Percentiles rank a stretch among this genome's conserved stretches.
Evolutionary conservation across 345 rosid species (phyloP).

Genomic region (Salix exigua): DNA sequence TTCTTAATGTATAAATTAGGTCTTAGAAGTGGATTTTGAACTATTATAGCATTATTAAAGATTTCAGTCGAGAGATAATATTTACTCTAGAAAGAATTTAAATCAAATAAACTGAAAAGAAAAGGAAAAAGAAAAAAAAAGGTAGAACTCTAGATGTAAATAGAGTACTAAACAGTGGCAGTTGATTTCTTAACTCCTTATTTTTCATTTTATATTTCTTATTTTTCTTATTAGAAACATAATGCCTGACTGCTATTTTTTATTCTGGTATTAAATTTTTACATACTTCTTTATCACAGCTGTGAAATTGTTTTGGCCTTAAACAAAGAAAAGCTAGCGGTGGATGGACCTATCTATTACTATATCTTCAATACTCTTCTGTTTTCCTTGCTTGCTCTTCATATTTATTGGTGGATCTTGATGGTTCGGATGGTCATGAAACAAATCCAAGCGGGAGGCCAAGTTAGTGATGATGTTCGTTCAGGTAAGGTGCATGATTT

Average conservation of each 20-base stretch:
- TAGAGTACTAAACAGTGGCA: no score
- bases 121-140: no score
- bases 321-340: constrained; percentile 42
- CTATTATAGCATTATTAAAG: no score
- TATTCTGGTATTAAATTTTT: no score
- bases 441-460: constrained; percentile 58
- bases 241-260: background rate
- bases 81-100: no score
- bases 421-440: constrained; percentile 52
- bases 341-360: constrained; percentile 52
- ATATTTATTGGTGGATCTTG: constrained; percentile 77
- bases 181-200: background rate
- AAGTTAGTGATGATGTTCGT: constrained; percentile 70
- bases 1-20: no score
- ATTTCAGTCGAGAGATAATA: no score
- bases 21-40: no score
- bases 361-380: constrained; percentile 79
- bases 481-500: constrained; percentile 47
- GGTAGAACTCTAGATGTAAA: no score
- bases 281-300: constrained; percentile 31
- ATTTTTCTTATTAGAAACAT: background rate
- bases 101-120: no score
- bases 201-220: background rate
- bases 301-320: constrained; percentile 57
- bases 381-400: constrained; percentile 55